Evolutionary conservation across 129 eudicot species (phyloP), one percentile per base, ranked within the genome.

Genomic region (Tanacetum coccineum): DNA sequence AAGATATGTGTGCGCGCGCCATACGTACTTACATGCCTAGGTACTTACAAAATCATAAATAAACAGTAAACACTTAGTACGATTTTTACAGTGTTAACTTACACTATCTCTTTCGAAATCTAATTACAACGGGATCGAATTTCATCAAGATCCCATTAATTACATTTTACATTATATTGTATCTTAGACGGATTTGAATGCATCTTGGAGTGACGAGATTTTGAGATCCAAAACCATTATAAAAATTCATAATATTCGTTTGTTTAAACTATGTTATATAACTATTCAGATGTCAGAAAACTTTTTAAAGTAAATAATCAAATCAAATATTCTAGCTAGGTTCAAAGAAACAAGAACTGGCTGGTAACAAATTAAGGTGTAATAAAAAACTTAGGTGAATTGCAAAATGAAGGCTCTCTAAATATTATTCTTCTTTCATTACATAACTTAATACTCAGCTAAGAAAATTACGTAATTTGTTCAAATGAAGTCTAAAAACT

Each of bases 401-500:
- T 15, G 15, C 7, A 48, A 17, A 12, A 46, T 70, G 21, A 30
- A 58, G 47, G 15, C 22, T 17, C 46, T 18, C 47, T 22, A 22
- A 55, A 12, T 39, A 59, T 26, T 60, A 13, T 44, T 58, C 30
- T 36, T 53, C 68, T 6, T 46, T 71, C 49, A 59, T 59, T 59
- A 47, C 51, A 59, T 44, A 30, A 20, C 56, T 70, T 47, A 48
- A 28, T 39, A 25, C 56, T 70, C 28, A 59, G 61, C 75, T 47
- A 68, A 70, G 67, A 19, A 70, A 70, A 59, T 58, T 36, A 70
- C 59, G 75, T 18, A 70, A 71, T 28, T 47, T 47, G 19, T 59
- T 66, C 56, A 48, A 58, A 45, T 26, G 53, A 15, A 15, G 18
- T 46, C 32, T 59, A 59, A 45, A 47, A 46, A 15, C 67, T 58